phyloP scores from a whole-genome alignment of 345 rosid genomes.

The Moringa oleifera region DNA sequence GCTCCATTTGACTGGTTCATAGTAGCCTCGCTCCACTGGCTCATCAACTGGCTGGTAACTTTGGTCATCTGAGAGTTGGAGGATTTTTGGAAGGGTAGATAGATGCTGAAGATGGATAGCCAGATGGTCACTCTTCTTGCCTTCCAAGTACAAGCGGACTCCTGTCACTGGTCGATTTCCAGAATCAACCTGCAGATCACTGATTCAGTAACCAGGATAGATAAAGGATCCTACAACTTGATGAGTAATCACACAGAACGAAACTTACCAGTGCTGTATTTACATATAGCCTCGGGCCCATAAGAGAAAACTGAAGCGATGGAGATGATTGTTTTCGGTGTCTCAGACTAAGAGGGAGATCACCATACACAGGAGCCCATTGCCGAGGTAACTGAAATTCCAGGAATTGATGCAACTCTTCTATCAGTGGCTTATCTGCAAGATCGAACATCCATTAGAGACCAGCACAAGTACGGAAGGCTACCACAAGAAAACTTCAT shows the following conservation, averaged over 20 bases:
- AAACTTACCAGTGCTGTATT: constrained; percentile 56
- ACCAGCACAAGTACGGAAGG: neutral
- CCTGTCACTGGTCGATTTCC: constrained; percentile 85
- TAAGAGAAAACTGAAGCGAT: constrained; percentile 67
- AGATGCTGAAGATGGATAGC: constrained; percentile 94
- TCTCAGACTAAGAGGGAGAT: constrained; percentile 79
- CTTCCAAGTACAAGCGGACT: constrained; percentile 82
- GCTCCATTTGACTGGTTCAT: constrained; percentile 88
- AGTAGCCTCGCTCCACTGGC: constrained; percentile 52
- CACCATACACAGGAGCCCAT: constrained; percentile 96
- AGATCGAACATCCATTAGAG: constrained; percentile 8
- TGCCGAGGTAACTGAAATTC: constrained; percentile 95
- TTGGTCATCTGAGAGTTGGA: constrained; percentile 57
- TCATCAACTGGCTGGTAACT: constrained; percentile 42
- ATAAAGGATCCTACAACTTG: too few relatives aligned
- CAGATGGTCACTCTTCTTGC: constrained; percentile 81
- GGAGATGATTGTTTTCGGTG: constrained; percentile 64
- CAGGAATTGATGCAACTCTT: constrained; percentile 83
- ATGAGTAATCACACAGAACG: neutral
- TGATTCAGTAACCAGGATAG: neutral
- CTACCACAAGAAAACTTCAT: too few relatives aligned
- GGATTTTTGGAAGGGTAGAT: constrained; percentile 48
- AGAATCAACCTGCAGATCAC: constrained; percentile 57
- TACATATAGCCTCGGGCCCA: constrained; percentile 93
- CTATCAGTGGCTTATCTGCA: constrained; percentile 91